Evolutionary conservation across 208 protist species (phyloP).

Genomic region (Crithidia thermophila): DNA sequence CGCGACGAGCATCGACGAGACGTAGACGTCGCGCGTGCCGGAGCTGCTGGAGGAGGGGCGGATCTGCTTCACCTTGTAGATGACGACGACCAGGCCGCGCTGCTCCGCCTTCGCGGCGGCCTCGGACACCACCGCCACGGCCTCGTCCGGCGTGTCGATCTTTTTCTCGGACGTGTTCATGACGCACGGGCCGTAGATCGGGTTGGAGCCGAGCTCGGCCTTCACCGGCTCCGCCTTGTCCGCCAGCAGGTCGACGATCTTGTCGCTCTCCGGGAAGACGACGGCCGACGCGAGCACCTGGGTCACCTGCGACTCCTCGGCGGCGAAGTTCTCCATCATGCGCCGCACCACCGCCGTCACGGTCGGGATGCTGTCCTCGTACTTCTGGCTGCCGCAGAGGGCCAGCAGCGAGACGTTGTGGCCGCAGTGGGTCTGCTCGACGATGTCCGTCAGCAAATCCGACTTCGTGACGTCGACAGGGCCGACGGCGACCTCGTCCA

Average conservation of each 20-base stretch:
- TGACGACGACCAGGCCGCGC: constrained; percentile 35
- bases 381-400: constrained; percentile 30
- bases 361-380: constrained; percentile 3
- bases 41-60: constrained; percentile 7
- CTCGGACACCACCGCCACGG: constrained; percentile 31
- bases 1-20: constrained; percentile 44
- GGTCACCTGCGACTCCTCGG: constrained; percentile 30
- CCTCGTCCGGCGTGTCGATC: constrained; percentile 33
- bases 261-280: constrained; percentile 26
- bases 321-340: constrained; percentile 38
- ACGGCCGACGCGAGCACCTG: constrained; percentile 34
- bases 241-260: constrained; percentile 40
- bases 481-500: constrained; percentile 42
- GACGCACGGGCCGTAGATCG: constrained; percentile 61
- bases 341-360: constrained; percentile 22
- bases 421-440: constrained; percentile 45
- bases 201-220: constrained; percentile 46
- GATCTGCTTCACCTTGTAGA: constrained; percentile 52
- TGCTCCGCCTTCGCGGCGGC: constrained; percentile 26
- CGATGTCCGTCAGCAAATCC: constrained; percentile 45
- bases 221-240: constrained; percentile 21
- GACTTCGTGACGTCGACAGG: constrained; percentile 34
- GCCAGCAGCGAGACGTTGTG: constrained; percentile 51
- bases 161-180: constrained; percentile 45
- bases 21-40: constrained; percentile 40